Conservation (phyloP, 83 land plant genomes). For the Picea mariana region DNA sequence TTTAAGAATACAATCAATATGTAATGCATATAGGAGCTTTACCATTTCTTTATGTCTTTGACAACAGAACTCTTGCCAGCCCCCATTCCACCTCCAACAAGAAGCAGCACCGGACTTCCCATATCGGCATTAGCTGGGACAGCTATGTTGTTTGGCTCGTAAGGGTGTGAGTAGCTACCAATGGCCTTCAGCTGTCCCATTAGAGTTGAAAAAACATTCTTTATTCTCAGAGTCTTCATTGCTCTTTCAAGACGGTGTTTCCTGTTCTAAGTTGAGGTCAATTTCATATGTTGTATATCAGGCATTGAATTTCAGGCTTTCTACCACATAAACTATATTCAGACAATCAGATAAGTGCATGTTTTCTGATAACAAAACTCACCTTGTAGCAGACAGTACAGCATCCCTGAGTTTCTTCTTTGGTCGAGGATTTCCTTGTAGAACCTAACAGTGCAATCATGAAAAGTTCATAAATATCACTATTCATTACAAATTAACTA, state of each 20-base stretch:
- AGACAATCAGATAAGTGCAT: neutral
- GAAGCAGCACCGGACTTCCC: slow-evolving; percentile 32
- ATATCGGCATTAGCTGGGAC: neutral
- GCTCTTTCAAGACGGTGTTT: slow-evolving; percentile 37
- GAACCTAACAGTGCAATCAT: slow-evolving; percentile 14
- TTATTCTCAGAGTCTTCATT: slow-evolving; percentile 24
- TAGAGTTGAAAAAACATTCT: slow-evolving; percentile 31
- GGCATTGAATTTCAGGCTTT: neutral
- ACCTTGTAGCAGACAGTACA: slow-evolving; percentile 35
- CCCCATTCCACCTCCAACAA: slow-evolving; percentile 54
- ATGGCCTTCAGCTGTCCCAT: slow-evolving; percentile 33
- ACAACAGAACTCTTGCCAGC: slow-evolving; percentile 47
- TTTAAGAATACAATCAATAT: neutral
- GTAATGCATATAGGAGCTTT: neutral
- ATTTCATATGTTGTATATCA: neutral
- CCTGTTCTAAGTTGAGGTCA: slow-evolving; percentile 1
- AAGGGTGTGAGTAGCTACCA: neutral
- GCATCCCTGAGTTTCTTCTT: slow-evolving; percentile 23
- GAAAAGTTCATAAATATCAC: too few relatives aligned
- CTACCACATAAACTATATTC: neutral
- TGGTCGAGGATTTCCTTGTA: slow-evolving; percentile 1
- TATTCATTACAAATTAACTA: too few relatives aligned
- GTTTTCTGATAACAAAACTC: neutral
- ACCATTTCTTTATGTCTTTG: slow-evolving; percentile 23
- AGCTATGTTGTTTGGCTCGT: slow-evolving; percentile 7